Base-by-base conservation (phyloP, 192 early-diverging fungal species). In the Backusella tarrabulga region DNA sequence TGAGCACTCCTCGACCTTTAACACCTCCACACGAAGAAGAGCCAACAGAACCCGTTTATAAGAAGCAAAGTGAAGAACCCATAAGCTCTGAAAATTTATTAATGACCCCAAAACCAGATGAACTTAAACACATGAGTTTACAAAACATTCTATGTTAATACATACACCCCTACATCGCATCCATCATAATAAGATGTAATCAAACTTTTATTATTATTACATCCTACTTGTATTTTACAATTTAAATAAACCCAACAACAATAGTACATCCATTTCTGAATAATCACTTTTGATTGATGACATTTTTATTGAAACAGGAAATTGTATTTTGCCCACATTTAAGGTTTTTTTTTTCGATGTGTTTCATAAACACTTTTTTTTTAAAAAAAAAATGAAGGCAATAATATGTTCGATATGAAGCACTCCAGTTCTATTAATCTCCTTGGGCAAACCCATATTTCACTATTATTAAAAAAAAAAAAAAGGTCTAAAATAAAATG, bases 61-160 rank as follows among this genome's bases (percentile, higher is more conserved):
- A 70, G 8, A 35, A 70, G n/a, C 34, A 41, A 29, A 34, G 21
- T 6, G 21, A 34, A 41, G n/a, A 70, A 40, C 2, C 11, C 6
- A 23, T 23, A n/a, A 23, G 11, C 17, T 38, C 68, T 8, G 68
- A 40, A 70, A 41, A 36, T 4, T 38, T 70, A 41, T 23, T 38
- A 40, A n/a, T 38, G 34, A 38, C 71, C 7, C 40, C 42, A 12
- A 72, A 46, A 29, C 71, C 71, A 44, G 71, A 70, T 36, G 68
- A 70, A 50, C 0, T 29, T 46, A 72, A 72, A 26, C 71, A 72
- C 21, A 72, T 72, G 71, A 72, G 71, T 15, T 32, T 72, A 72
- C 40, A 50, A 50, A 44, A 50, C 29, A 44, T 72, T 7, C 17
- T 72, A 21, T 72, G 71, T 50, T 72, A 34, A 72, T 56, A 56